These are phyloP conservation scores for Draba incana DNA, from an alignment of 345 rosid genomes.

Conservation along the genomic window DNA sequence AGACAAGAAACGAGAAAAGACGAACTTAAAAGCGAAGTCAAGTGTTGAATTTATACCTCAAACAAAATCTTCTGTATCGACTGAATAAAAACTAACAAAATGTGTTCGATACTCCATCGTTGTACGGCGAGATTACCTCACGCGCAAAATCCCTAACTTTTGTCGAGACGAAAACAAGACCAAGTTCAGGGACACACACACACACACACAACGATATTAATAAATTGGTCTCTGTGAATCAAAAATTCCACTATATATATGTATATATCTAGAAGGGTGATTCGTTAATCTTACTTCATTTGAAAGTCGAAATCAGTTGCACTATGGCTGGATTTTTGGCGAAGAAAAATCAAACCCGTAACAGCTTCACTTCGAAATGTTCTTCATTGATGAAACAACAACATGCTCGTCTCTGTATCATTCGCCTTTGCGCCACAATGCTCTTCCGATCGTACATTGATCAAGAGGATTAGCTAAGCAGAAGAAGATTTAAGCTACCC, in stretches of 20 bases:
- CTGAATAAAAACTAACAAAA: neutral
- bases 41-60: neutral
- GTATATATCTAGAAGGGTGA: slow-evolving; percentile 8
- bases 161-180: slow-evolving; percentile 29
- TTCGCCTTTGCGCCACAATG: slow-evolving; percentile 74
- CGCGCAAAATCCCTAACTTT: slow-evolving; percentile 28
- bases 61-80: slow-evolving; percentile 30
- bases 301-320: neutral
- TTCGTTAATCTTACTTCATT: neutral
- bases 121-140: slow-evolving; percentile 38
- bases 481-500: no score
- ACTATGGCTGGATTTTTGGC: slow-evolving; percentile 45
- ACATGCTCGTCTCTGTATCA: slow-evolving; percentile 61
- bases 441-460: slow-evolving; percentile 67
- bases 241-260: neutral
- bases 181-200: slow-evolving; percentile 25
- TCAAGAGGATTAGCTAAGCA: slow-evolving; percentile 51
- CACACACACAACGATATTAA: neutral
- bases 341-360: slow-evolving; percentile 30
- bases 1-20: neutral
- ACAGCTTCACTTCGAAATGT: slow-evolving; percentile 60
- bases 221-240: neutral
- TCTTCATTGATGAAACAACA: slow-evolving; percentile 60
- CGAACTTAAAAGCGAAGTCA: slow-evolving; percentile 37
- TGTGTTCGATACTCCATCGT: slow-evolving; percentile 25